Evolutionary conservation across 2,329 filamentous ascomycete genomes (phyloP).

Genomic region (Zelopaecilomyces penicillatus): DNA sequence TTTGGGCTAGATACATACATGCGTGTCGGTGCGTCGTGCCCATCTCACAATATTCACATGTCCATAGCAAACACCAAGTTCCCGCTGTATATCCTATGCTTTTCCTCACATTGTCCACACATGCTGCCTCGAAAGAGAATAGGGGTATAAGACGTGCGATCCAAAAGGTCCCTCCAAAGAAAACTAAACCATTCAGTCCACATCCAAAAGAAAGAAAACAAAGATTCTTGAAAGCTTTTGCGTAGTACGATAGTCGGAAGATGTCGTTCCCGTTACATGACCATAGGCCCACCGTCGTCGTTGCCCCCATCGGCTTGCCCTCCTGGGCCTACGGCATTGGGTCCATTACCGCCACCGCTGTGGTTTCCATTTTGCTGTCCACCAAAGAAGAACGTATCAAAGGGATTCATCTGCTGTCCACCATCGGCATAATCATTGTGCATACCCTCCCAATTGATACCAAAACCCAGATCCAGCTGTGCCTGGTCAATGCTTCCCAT

Average conservation of each 20-base stretch:
- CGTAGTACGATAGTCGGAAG: not conserved
- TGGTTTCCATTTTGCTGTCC: slow-evolving; percentile 33
- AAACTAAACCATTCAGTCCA: no score
- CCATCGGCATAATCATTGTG: slow-evolving; percentile 55
- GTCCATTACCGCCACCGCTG: slow-evolving; percentile 17
- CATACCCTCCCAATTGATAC: slow-evolving; percentile 55
- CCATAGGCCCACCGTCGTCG: not conserved
- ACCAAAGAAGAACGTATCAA: slow-evolving; percentile 68
- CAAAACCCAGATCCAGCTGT: slow-evolving; percentile 57
- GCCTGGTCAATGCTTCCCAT: slow-evolving; percentile 31
- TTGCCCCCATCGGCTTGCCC: not conserved
- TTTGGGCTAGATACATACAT: no score
- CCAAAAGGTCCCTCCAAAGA: no score
- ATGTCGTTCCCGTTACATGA: not conserved
- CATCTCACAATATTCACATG: no score
- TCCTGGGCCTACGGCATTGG: not conserved
- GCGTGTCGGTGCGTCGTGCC: no score
- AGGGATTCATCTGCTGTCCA: slow-evolving; percentile 56
- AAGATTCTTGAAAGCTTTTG: not conserved
- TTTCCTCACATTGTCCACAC: no score
- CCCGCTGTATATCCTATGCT: no score
- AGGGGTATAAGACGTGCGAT: no score
- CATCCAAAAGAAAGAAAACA: no score
- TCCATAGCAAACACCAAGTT: no score
- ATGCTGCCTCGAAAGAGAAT: no score